Conservation (phyloP, 345 rosid species). For the Linum trigynum region DNA sequence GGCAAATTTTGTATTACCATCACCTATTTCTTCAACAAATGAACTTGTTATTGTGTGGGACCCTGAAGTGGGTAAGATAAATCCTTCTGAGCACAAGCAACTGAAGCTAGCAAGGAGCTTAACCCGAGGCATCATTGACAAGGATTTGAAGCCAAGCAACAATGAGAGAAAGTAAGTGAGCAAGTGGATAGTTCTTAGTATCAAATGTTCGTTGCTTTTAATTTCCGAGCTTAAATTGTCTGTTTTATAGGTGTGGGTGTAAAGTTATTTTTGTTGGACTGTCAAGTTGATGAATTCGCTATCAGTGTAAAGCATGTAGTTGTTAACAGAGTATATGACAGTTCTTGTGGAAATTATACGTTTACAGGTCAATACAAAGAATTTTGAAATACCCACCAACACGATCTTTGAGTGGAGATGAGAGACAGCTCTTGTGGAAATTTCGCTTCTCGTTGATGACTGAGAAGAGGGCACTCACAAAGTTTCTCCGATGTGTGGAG, state of each 20-base stretch:
- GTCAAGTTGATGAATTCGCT: background rate
- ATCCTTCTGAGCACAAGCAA: slow-evolving; percentile 99
- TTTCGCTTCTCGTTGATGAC: slow-evolving; percentile 89
- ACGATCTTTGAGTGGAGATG: slow-evolving; percentile 82
- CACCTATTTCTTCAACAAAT: slow-evolving; percentile 83
- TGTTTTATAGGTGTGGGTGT: no score
- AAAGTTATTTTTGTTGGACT: no score
- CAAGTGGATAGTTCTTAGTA: background rate
- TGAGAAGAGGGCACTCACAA: slow-evolving; percentile 94
- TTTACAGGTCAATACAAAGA: slow-evolving; percentile 67
- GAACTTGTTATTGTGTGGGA: slow-evolving; percentile 95
- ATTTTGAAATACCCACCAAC: slow-evolving; percentile 91
- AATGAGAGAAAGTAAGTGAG: slow-evolving; percentile 70
- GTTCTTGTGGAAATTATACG: background rate
- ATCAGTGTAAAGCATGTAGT: background rate
- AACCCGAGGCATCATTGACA: slow-evolving; percentile 92
- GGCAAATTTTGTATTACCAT: slow-evolving; percentile 71
- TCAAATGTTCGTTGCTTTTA: background rate
- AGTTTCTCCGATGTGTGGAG: slow-evolving; percentile 89
- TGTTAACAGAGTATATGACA: background rate
- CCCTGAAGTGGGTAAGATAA: slow-evolving; percentile 81
- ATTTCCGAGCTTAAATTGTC: background rate
- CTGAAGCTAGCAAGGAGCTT: slow-evolving; percentile 93
- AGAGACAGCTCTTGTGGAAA: slow-evolving; percentile 96
- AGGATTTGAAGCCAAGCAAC: slow-evolving; percentile 87